These are phyloP conservation scores for Williopsis jadinii DNA, from an alignment of 1,139 yeast genomes.

Conservation along the genomic window DNA sequence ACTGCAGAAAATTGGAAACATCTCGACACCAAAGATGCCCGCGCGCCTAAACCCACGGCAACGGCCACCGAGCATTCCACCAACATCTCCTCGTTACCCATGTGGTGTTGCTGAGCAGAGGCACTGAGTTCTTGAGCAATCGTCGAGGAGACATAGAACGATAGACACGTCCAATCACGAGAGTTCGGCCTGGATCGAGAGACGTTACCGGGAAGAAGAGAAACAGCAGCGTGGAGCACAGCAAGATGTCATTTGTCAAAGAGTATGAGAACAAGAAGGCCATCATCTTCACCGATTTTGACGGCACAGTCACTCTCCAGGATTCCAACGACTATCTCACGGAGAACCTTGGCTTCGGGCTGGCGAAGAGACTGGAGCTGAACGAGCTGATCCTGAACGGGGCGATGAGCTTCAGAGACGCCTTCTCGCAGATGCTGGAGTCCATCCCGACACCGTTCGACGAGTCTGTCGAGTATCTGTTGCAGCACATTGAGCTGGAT, in stretches of 20 bases:
- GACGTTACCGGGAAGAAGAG: too few species aligned
- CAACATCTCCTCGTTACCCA: too few species aligned
- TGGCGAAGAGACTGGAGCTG: conserved; percentile 53
- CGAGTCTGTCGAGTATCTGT: conserved; percentile 66
- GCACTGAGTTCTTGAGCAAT: too few species aligned
- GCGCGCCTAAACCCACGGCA: too few species aligned
- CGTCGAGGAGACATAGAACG: too few species aligned
- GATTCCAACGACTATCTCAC: conserved; percentile 92
- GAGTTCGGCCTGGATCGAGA: too few species aligned
- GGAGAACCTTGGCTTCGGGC: conserved; percentile 84
- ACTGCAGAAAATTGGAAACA: too few species aligned
- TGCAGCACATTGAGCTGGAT: conserved; percentile 63
- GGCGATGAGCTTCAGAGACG: conserved; percentile 67
- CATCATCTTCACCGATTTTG: conserved; percentile 94
- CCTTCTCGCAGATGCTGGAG: conserved; percentile 77
- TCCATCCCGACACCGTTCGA: conserved; percentile 72
- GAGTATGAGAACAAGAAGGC: conserved; percentile 37
- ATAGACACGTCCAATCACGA: too few species aligned
- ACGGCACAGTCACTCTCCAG: conserved; percentile 89
- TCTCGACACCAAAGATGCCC: too few species aligned
- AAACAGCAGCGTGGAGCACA: neutral
- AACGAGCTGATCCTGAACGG: conserved; percentile 71
- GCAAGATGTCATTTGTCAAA: conserved; percentile 17
- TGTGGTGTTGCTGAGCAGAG: too few species aligned
- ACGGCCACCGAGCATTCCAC: too few species aligned